Conservation (phyloP, 2,329 filamentous ascomycete genomes). For the Macroventuria anomochaeta region DNA sequence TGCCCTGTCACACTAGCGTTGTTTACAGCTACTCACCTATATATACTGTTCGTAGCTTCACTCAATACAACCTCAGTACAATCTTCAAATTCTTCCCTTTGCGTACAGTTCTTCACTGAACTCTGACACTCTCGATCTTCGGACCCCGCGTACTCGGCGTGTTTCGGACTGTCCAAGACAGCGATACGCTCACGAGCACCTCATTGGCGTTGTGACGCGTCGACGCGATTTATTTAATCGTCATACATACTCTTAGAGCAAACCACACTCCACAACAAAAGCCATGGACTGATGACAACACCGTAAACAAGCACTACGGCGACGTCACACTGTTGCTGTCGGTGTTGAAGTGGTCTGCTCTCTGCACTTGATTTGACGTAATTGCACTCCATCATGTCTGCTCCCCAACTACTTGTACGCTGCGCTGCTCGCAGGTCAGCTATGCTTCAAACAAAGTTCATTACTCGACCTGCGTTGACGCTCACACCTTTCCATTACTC, state of each 20-base stretch:
- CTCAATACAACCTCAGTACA: no score
- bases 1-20: no score
- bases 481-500: neutral
- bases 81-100: no score
- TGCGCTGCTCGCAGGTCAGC: constrained; percentile 4
- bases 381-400: constrained; percentile 23
- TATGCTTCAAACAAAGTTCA: neutral
- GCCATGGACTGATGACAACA: constrained; percentile 16
- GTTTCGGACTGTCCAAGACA: constrained; percentile 3
- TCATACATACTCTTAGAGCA: constrained; percentile 33
- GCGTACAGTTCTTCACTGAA: no score
- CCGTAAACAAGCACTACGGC: constrained; percentile 15
- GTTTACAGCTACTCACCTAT: no score
- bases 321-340: constrained; percentile 29
- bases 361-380: constrained; percentile 9
- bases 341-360: constrained; percentile 1
- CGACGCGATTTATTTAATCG: constrained; percentile 26
- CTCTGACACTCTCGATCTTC: constrained; percentile 1
- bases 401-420: constrained; percentile 26
- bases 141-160: constrained; percentile 8
- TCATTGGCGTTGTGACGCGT: constrained; percentile 25
- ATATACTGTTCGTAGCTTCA: no score
- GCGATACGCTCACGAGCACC: neutral
- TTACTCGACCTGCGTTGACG: constrained; percentile 11
- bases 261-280: constrained; percentile 18